Percentiles rank a stretch among this genome's conserved stretches.
These are phyloP conservation scores for Naematelia aurantialba DNA, from an alignment of 768 basidiomycete genomes.

Conservation along the genomic window DNA sequence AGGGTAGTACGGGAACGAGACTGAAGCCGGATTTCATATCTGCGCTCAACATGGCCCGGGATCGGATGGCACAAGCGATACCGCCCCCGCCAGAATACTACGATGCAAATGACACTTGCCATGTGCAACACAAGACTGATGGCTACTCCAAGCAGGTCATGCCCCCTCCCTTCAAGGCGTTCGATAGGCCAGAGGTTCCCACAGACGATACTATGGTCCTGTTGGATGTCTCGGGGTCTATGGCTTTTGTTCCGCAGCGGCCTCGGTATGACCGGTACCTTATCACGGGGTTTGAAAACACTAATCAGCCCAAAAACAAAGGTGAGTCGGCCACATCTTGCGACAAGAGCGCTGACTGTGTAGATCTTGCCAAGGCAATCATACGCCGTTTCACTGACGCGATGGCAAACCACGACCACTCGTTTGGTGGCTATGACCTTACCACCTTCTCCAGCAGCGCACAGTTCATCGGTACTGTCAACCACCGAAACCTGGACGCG, in stretches of 20 bases:
- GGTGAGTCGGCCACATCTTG: conserved; percentile 4
- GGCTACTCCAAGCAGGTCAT: conserved; percentile 32
- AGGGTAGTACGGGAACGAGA: conserved; percentile 5
- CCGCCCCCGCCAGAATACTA: conserved; percentile 23
- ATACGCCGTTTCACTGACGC: conserved; percentile 24
- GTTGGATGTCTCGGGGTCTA: conserved; percentile 23
- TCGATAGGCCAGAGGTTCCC: conserved; percentile 8
- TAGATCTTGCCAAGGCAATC: conserved; percentile 23
- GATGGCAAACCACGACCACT: conserved; percentile 19
- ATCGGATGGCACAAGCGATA: conserved; percentile 20
- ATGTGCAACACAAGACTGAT: conserved; percentile 19
- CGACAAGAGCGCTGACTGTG: neutral
- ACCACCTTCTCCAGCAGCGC: conserved; percentile 13
- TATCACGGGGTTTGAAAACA: conserved; percentile 13
- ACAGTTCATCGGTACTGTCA: conserved; percentile 12
- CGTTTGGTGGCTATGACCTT: conserved; percentile 10
- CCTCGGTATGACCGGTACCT: conserved; percentile 19
- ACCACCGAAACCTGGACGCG: conserved; percentile 16
- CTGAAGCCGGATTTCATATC: conserved; percentile 24
- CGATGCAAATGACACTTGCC: conserved; percentile 14
- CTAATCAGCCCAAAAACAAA: conserved; percentile 27
- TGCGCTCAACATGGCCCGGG: conserved; percentile 16
- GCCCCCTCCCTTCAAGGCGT: conserved; percentile 16
- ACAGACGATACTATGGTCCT: conserved; percentile 26
- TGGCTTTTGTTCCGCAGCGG: conserved; percentile 19